Conservation (phyloP, 176 grass and related monocot genomes). For the Alopecurus myosuroides region DNA sequence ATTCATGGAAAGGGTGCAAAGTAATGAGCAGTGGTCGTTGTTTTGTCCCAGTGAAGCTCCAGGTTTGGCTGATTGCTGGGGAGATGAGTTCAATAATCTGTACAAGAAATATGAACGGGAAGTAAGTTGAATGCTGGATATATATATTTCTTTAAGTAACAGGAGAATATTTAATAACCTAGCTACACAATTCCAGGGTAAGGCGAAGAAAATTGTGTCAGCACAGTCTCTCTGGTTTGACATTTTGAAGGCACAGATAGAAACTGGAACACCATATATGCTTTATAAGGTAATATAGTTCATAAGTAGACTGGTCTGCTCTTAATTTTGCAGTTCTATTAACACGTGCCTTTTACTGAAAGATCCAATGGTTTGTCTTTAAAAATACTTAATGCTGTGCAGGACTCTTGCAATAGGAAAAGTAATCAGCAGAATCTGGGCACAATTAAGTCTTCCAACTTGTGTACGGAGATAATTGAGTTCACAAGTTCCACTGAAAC, state of each 20-base stretch:
- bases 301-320: neutral
- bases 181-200: slow-evolving; percentile 35
- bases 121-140: slow-evolving; percentile 32
- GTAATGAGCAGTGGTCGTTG: slow-evolving; percentile 68
- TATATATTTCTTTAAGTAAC: neutral
- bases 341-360: neutral
- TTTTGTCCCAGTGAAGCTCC: slow-evolving; percentile 97
- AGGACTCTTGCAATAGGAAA: slow-evolving; percentile 79
- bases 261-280: slow-evolving; percentile 86
- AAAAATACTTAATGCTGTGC: slow-evolving; percentile 6
- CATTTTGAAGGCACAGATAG: slow-evolving; percentile 75
- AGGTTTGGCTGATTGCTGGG: slow-evolving; percentile 88
- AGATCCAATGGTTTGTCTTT: neutral
- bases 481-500: slow-evolving; percentile 72
- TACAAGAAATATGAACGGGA: slow-evolving; percentile 76
- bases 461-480: slow-evolving; percentile 79
- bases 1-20: slow-evolving; percentile 86
- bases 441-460: slow-evolving; percentile 77
- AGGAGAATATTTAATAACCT: neutral
- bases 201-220: slow-evolving; percentile 67
- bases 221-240: slow-evolving; percentile 80
- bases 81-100: slow-evolving; percentile 64
- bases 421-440: slow-evolving; percentile 78
- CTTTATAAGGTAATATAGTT: slow-evolving; percentile 60
- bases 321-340: neutral